These are phyloP conservation scores for Pythium volutum DNA, from an alignment of 352 stramenopile genomes.

Conservation along the genomic window DNA sequence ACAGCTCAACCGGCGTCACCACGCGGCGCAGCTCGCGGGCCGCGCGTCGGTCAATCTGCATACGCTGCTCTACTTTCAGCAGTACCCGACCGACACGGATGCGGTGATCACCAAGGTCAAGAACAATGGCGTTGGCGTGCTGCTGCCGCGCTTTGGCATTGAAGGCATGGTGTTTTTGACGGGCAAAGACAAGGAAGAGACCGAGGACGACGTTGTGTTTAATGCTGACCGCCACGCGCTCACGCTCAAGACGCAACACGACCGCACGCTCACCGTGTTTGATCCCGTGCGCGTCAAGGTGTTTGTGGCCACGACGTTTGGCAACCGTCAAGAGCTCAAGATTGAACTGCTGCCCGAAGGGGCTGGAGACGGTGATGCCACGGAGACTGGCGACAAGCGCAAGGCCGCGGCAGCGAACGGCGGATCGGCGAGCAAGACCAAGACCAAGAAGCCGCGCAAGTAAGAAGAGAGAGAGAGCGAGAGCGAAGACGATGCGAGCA, in stretches of 20 bases:
- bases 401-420: conserved; percentile 6
- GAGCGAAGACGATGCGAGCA: background rate
- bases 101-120: conserved; percentile 96
- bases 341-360: conserved; percentile 64
- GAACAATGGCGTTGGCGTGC: conserved; percentile 93
- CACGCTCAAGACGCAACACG: conserved; percentile 49
- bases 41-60: conserved; percentile 96
- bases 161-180: conserved; percentile 94
- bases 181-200: conserved; percentile 58
- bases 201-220: conserved; percentile 40
- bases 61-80: conserved; percentile 97
- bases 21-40: conserved; percentile 95
- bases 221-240: conserved; percentile 56
- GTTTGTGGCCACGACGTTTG: conserved; percentile 70
- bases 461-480: background rate
- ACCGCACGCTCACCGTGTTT: conserved; percentile 72
- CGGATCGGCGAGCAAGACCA: conserved; percentile 6
- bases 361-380: background rate
- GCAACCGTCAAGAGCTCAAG: conserved; percentile 83
- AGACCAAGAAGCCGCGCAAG: conserved; percentile 17
- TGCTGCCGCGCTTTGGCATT: conserved; percentile 98
- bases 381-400: conserved; percentile 6
- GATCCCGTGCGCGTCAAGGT: conserved; percentile 78
- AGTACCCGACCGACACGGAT: conserved; percentile 76
- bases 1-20: conserved; percentile 97